Percentiles rank a stretch among this genome's conserved stretches.
Evolutionary conservation across 805 yeast species (phyloP).

Genomic region (Candida ulmi): DNA sequence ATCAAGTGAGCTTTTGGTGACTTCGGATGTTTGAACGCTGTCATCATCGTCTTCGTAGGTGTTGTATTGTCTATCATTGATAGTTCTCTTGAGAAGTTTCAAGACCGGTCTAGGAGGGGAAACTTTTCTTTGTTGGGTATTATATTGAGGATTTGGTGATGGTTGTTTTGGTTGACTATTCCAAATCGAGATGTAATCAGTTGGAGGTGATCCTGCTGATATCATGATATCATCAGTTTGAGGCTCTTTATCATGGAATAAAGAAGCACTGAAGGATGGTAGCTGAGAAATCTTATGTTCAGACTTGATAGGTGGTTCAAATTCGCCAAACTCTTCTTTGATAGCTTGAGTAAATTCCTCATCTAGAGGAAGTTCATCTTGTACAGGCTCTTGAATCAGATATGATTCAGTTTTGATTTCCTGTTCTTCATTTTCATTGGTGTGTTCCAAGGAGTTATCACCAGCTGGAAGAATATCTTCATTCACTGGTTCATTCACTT

Average conservation of each 20-base stretch:
- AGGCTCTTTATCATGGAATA: slow-evolving; percentile 22
- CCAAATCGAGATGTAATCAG: slow-evolving; percentile 23
- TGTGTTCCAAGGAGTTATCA: too few species aligned
- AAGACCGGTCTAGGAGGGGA: slow-evolving; percentile 18
- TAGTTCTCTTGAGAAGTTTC: slow-evolving; percentile 14
- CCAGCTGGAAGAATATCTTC: too few species aligned
- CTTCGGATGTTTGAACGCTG: slow-evolving; percentile 3
- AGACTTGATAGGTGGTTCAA: slow-evolving; percentile 5
- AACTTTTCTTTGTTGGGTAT: slow-evolving; percentile 9
- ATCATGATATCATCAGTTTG: slow-evolving; percentile 1
- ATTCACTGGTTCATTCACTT: background rate
- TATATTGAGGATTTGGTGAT: slow-evolving; percentile 20
- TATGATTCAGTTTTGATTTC: too few species aligned
- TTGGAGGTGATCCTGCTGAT: slow-evolving; percentile 8
- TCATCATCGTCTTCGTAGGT: slow-evolving; percentile 8
- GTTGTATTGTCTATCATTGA: slow-evolving; percentile 11
- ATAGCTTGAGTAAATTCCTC: slow-evolving; percentile 12
- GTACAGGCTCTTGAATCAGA: too few species aligned
- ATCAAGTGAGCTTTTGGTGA: slow-evolving; percentile 5
- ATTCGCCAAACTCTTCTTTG: slow-evolving; percentile 5
- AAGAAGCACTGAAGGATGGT: slow-evolving; percentile 18
- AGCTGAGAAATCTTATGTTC: slow-evolving; percentile 3
- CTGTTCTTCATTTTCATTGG: too few species aligned
- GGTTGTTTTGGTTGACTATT: slow-evolving; percentile 25
- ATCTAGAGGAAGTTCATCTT: slow-evolving; percentile 10